Conservation (phyloP, 495 filamentous ascomycete genomes). For the Pyronema domesticum region DNA sequence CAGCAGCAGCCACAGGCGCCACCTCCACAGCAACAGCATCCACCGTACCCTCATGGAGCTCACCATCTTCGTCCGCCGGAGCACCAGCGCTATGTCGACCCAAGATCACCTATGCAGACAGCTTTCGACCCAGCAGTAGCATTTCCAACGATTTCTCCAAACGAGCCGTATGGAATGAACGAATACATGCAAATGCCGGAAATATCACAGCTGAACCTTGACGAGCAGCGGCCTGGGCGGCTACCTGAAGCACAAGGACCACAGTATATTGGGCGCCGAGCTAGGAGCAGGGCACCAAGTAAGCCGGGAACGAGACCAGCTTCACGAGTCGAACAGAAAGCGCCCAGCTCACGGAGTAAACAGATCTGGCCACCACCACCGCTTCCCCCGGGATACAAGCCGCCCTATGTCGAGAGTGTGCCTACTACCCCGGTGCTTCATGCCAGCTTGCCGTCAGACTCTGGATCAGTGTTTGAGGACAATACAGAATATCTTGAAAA, state of each 20-base stretch:
- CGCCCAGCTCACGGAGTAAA: not conserved
- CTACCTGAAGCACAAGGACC: not conserved
- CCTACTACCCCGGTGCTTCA: not conserved
- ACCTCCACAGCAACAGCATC: not conserved
- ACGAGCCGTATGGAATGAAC: not conserved
- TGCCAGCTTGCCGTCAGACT: not conserved
- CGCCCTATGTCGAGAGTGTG: not conserved
- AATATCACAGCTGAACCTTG: not conserved
- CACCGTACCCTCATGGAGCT: not conserved
- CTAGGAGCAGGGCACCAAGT: not conserved
- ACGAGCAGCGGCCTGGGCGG: not conserved
- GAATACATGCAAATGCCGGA: not conserved
- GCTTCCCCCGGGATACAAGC: not conserved
- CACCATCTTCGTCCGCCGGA: too few relatives aligned
- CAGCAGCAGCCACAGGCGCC: not conserved
- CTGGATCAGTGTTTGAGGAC: not conserved
- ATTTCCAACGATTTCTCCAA: not conserved
- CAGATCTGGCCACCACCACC: not conserved
- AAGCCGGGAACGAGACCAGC: not conserved
- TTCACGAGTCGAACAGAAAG: not conserved
- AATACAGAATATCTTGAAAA: not conserved
- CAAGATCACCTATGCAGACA: not conserved
- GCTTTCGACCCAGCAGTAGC: not conserved
- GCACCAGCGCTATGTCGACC: not conserved
- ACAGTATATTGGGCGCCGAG: slow-evolving; percentile 2